Conservation (phyloP, 2,329 filamentous ascomycete genomes). For the Pleoardoris graminearum region DNA sequence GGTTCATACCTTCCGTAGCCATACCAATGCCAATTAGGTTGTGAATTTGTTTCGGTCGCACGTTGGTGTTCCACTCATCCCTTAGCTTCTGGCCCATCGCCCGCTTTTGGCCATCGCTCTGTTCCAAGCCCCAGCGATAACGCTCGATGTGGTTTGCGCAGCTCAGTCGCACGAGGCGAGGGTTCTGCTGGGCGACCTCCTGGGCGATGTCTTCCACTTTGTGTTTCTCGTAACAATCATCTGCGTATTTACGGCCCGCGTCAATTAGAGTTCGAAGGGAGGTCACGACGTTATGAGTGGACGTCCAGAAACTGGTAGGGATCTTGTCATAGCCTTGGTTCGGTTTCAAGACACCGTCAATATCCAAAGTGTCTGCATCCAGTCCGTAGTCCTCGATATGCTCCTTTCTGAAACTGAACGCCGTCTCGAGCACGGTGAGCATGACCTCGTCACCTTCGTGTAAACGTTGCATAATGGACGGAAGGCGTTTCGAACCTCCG, state of each 20-base stretch:
- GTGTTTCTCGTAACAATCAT: conserved; percentile 45
- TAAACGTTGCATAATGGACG: conserved; percentile 49
- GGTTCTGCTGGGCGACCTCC: conserved; percentile 52
- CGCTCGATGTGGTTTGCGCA: conserved; percentile 64
- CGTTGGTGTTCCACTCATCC: conserved; percentile 44
- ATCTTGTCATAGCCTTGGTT: conserved; percentile 67
- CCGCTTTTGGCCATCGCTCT: conserved; percentile 53
- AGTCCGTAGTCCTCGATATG: conserved; percentile 76
- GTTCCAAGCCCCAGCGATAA: conserved; percentile 60
- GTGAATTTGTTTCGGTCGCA: conserved; percentile 49
- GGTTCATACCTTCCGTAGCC: conserved; percentile 59
- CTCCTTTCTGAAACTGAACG: conserved; percentile 70
- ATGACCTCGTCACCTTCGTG: conserved; percentile 78
- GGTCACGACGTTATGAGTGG: conserved; percentile 56
- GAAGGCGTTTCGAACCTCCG: conserved; percentile 59
- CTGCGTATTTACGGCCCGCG: conserved; percentile 47
- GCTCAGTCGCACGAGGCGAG: conserved; percentile 58
- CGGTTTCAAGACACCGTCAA: conserved; percentile 47
- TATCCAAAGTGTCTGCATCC: conserved; percentile 61
- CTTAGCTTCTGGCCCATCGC: conserved; percentile 55
- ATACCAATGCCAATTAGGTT: conserved; percentile 55
- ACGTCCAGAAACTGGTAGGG: conserved; percentile 80
- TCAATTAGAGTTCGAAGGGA: conserved; percentile 45
- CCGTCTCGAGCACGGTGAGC: conserved; percentile 63
- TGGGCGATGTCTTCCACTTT: conserved; percentile 43